phyloP scores from a whole-genome alignment of 768 basidiomycete genomes.

The Pleurotus platypus region DNA sequence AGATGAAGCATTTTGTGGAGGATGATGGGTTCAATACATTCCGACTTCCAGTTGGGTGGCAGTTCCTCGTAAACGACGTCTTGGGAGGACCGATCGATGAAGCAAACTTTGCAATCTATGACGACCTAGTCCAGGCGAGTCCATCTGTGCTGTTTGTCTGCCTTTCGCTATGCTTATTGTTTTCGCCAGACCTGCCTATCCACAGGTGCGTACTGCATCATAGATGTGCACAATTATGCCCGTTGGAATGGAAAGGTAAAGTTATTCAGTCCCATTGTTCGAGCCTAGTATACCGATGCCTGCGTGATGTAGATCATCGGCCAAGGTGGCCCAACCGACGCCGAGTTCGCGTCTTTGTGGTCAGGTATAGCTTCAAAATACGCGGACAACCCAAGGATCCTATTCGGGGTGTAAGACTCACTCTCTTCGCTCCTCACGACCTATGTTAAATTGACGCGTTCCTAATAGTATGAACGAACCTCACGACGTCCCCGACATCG shows the following conservation, averaged over 20 bases:
- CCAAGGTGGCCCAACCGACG: conserved; percentile 58
- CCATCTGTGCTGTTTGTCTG: background rate
- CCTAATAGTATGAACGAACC: conserved; percentile 57
- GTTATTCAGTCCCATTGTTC: background rate
- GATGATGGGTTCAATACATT: conserved; percentile 54
- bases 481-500: conserved; percentile 50
- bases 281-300: background rate
- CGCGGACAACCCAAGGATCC: conserved; percentile 31
- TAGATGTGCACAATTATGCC: conserved; percentile 63
- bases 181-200: conserved; percentile 31
- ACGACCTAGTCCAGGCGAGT: conserved; percentile 43
- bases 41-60: conserved; percentile 62
- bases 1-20: conserved; percentile 58
- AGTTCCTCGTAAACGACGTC: conserved; percentile 39
- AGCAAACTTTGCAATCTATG: conserved; percentile 44
- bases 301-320: conserved; percentile 43
- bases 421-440: background rate
- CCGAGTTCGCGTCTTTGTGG: conserved; percentile 53
- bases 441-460: background rate
- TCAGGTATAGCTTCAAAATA: conserved; percentile 47
- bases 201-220: conserved; percentile 48
- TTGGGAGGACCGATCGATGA: conserved; percentile 36
- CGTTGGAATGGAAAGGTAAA: conserved; percentile 44
- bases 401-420: conserved; percentile 44
- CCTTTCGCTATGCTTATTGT: background rate